Base-by-base conservation (phyloP, 177 flowering plant species). In the Vitis hybrid region DNA sequence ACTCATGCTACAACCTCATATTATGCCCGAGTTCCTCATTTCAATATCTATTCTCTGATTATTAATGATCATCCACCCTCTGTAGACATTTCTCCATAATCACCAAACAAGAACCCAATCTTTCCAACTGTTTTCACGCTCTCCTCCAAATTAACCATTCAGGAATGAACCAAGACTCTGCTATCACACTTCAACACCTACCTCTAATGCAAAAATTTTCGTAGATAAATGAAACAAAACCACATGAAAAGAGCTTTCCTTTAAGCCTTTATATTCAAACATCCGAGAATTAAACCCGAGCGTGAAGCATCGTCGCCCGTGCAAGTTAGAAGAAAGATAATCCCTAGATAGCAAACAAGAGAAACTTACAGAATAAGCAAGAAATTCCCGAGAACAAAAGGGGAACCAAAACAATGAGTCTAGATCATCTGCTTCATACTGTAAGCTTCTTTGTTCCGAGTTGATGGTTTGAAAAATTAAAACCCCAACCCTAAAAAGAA, bases 1-100 rank as follows among this genome's bases (percentile, higher is more conserved):
- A 82, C 86, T 87, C 93, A 89, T 88, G 73, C 60, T 80, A 72
- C 70, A 74, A 59, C 59, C 76, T 82, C 80, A 88, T 55, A 77
- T 68, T 50, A 82, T 57, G 1, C 77, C 79, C 2, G 57, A 70
- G 60, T 73, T 65, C 74, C 82, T 76, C 87, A 83, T 83, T 57
- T 71, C 75, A 75, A 34, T 5, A 0, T 39, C 39, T 48, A 12
- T 59, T 19, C 10, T 16, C 13, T 18, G 34, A 16, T 49, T 3
- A 34, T 16, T 19, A 29, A 0, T 49, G 22, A 55, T 61, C 22
- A 20, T 7, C 65, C 49, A 10, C 68, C 50, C 12, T 10, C 15
- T 18, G 48, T 14, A 20, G 55, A 18, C 12, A 14, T 51, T 66
- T 59, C 63, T 34, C 62, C 61, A 66, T 55, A 65, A 55, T 48